Evolutionary conservation across 371 early-diverging fungal genomes (phyloP).

Genomic region (Mortierella sp.): DNA sequence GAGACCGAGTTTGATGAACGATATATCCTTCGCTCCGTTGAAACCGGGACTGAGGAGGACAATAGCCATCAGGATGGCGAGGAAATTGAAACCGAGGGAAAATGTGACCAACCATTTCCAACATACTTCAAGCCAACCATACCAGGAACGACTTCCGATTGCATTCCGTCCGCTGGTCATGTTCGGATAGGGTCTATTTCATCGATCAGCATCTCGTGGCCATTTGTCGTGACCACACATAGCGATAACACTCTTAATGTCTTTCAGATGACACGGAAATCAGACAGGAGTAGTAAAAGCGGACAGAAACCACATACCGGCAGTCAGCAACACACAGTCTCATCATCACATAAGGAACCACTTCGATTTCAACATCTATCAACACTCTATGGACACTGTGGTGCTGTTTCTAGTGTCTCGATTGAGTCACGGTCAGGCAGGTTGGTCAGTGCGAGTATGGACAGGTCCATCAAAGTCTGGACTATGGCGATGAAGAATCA

Average conservation of each 20-base stretch:
- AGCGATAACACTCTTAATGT: constrained; percentile 55
- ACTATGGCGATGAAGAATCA: constrained; percentile 15
- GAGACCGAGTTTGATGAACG: constrained; percentile 45
- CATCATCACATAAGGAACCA: not conserved
- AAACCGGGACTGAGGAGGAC: constrained; percentile 29
- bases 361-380: constrained; percentile 34
- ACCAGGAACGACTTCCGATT: not conserved
- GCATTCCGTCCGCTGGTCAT: constrained; percentile 9
- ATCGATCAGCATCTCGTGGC: constrained; percentile 39
- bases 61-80: not conserved
- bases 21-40: constrained; percentile 22
- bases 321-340: not conserved
- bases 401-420: constrained; percentile 49
- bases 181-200: constrained; percentile 36
- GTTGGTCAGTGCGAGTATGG: constrained; percentile 54
- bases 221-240: constrained; percentile 48
- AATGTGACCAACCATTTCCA: not conserved
- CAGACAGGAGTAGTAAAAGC: not conserved
- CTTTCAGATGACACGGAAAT: constrained; percentile 32
- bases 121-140: not conserved
- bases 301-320: not conserved
- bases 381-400: constrained; percentile 56
- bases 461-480: constrained; percentile 55
- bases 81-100: not conserved
- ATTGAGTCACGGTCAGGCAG: constrained; percentile 43